Evolutionary conservation across 1,284 basidiomycete genomes (phyloP), one percentile per base, ranked within the genome.

Genomic region (Rhodotorula sp.): DNA sequence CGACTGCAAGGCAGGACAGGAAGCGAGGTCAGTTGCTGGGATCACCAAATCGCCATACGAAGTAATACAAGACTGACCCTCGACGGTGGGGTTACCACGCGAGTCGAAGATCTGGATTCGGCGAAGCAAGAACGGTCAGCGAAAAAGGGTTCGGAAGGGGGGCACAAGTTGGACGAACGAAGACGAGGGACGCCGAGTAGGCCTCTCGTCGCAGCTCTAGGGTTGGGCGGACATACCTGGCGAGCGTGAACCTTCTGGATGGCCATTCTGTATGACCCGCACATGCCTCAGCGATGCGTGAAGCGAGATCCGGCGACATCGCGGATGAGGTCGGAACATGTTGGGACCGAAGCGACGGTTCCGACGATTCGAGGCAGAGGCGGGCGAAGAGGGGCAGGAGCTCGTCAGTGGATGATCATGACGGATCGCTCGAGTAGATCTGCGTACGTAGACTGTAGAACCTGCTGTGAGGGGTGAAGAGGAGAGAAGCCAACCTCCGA

Each of bases 1-100:
- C 95, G 81, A 96, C 94, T 75, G 68, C 29, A 29, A 24, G 26
- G 53, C 20, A 18, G 29, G 51, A n/a, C 24, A 49, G 6, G 17
- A 56, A 17, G n/a, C 12, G 29, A 12, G 6, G 60, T 62, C 22
- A 70, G 46, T 6, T 53, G 37, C 49, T 26, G 20, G 7, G 17
- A 22, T 29, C 24, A 4, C 14, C 2, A 14, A 20, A 6, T 4
- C 8, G 29, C 18, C 7, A 4, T 1, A 4, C 22, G 10, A 20
- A 51, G 5, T 44, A 14, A 22, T 10, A 12, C 6, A 2, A 7
- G 14, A 57, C 69, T 33, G n/a, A 75, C 74, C 74, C 66, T 76
- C 72, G 46, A 76, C 75, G 59, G 75, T 76, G 30, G 75, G 75
- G 72, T 76, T 76, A 46, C 72, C 75, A 37, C 75, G 72, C 24